Conservation (phyloP, 208 protist genomes). For the Acanthamoeba lenticulata region DNA sequence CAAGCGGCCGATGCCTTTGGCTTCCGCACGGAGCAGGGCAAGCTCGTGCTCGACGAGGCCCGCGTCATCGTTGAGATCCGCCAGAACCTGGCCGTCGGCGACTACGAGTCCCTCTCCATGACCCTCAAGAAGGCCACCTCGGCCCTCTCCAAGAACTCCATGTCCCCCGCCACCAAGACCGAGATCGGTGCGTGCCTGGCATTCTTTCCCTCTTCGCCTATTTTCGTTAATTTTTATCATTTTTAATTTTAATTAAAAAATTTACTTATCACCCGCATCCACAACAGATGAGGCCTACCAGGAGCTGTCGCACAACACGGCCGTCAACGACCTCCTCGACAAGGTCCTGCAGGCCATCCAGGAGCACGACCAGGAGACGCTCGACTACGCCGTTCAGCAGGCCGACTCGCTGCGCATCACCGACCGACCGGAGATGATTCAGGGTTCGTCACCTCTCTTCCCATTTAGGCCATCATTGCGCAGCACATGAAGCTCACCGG, state of each 20-base stretch:
- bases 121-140: slow-evolving; percentile 8
- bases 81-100: not conserved
- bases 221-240: not conserved
- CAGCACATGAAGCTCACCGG: not conserved
- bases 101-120: slow-evolving; percentile 53
- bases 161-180: not conserved
- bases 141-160: not conserved
- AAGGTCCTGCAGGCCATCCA: slow-evolving; percentile 44
- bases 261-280: too few species aligned
- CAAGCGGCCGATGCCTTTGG: not conserved
- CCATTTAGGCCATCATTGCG: too few species aligned
- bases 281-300: slow-evolving; percentile 32
- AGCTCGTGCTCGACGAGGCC: not conserved
- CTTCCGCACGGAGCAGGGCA: slow-evolving; percentile 58
- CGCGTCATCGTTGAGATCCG: slow-evolving; percentile 44
- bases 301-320: slow-evolving; percentile 62
- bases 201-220: not conserved
- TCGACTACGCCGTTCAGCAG: slow-evolving; percentile 36
- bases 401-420: slow-evolving; percentile 19
- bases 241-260: not conserved
- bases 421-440: slow-evolving; percentile 12
- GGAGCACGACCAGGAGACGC: slow-evolving; percentile 38
- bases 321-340: slow-evolving; percentile 9
- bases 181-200: not conserved
- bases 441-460: not conserved